Percentiles rank a stretch among this genome's conserved stretches.
Conservation (phyloP, 805 yeast species). For the Schwanniomyces yamadae region DNA sequence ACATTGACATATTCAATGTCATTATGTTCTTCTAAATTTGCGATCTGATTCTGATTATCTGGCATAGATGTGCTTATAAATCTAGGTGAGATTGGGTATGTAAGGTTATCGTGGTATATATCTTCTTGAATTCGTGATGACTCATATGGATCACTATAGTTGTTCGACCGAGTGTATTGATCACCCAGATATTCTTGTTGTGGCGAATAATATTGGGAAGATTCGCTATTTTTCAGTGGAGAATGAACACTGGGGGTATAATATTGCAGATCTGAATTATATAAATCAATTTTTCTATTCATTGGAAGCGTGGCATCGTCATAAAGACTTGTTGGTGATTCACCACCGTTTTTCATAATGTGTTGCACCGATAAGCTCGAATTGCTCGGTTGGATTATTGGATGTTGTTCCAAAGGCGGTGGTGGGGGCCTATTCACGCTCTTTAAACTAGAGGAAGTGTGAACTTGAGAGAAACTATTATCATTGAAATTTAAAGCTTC, state of each 20-base stretch:
- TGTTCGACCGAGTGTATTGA: too few relatives aligned
- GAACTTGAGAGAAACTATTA: constrained; percentile 7
- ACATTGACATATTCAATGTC: too few relatives aligned
- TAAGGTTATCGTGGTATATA: too few relatives aligned
- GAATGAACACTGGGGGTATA: constrained; percentile 1
- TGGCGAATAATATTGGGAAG: not conserved
- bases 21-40: too few relatives aligned
- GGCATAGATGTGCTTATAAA: too few relatives aligned
- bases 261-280: not conserved
- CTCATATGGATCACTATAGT: too few relatives aligned
- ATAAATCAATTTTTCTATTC: not conserved
- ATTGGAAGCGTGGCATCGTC: too few relatives aligned
- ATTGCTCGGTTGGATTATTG: too few relatives aligned
- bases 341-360: not conserved
- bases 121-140: too few relatives aligned
- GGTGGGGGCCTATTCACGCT: constrained; percentile 7
- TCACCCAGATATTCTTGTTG: not conserved
- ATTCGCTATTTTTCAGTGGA: not conserved
- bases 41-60: too few relatives aligned
- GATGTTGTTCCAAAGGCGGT: constrained; percentile 7
- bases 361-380: not conserved
- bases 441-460: not conserved
- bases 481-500: constrained; percentile 14
- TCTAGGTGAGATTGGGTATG: too few relatives aligned
- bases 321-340: too few relatives aligned